Percentiles rank a stretch among this genome's conserved stretches.
Evolutionary conservation across 2,329 filamentous ascomycete species (phyloP).

Genomic region (Talaromyces sp.): DNA sequence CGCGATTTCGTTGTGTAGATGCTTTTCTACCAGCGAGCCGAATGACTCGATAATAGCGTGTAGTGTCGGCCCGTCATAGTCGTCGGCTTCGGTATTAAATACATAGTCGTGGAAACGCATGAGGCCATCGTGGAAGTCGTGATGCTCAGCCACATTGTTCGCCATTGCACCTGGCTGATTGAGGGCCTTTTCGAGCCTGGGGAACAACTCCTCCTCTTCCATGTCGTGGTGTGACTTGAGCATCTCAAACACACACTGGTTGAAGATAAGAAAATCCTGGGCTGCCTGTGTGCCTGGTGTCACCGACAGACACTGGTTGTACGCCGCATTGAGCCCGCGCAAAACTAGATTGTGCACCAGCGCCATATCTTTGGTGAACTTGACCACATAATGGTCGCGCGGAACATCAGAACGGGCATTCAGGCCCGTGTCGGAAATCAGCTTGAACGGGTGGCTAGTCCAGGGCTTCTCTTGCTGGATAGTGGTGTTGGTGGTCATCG

Average conservation of each 20-base stretch:
- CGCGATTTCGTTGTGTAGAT: slow-evolving; percentile 20
- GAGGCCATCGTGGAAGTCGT: slow-evolving; percentile 15
- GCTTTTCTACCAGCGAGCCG: slow-evolving; percentile 17
- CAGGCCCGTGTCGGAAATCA: neutral
- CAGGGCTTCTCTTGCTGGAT: neutral
- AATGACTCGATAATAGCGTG: slow-evolving; percentile 18
- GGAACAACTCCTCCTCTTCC: slow-evolving; percentile 17
- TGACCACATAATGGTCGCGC: neutral
- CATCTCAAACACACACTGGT: slow-evolving; percentile 17
- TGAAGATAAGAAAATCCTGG: slow-evolving; percentile 19
- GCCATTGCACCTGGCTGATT: slow-evolving; percentile 13
- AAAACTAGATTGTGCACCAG: slow-evolving; percentile 21
- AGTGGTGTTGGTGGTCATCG: neutral
- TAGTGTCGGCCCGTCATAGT: slow-evolving; percentile 16
- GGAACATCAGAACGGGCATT: neutral
- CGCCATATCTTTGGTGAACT: slow-evolving; percentile 15
- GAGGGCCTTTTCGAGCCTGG: slow-evolving; percentile 14
- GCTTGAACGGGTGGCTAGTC: neutral
- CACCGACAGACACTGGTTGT: slow-evolving; percentile 18
- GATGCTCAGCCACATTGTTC: slow-evolving; percentile 14
- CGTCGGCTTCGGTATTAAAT: slow-evolving; percentile 13
- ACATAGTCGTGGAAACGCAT: slow-evolving; percentile 17
- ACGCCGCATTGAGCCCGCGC: slow-evolving; percentile 18
- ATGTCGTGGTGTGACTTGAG: slow-evolving; percentile 15
- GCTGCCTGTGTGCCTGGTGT: slow-evolving; percentile 15